Evolutionary conservation across 1,284 basidiomycete genomes (phyloP).

Genomic region (Rugosomyces carneus): DNA sequence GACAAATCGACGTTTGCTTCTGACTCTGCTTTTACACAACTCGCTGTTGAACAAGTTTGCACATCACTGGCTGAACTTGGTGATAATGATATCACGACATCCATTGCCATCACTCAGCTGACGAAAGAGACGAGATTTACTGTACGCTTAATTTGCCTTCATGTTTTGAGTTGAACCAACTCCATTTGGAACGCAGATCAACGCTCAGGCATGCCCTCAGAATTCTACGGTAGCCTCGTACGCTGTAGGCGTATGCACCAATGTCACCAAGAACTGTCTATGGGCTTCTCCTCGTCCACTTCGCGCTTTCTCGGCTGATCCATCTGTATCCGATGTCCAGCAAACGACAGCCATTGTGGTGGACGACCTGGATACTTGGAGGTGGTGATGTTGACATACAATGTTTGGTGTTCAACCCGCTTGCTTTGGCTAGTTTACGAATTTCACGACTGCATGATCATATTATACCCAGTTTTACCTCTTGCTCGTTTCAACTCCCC

Average conservation of each 20-base stretch:
- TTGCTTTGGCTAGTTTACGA: background rate
- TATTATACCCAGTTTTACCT: background rate
- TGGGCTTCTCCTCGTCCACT: constrained; percentile 11
- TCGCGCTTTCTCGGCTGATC: constrained; percentile 13
- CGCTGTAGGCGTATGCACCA: constrained; percentile 11
- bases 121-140: constrained; percentile 9
- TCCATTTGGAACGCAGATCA: constrained; percentile 4
- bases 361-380: constrained; percentile 15
- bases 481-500: background rate
- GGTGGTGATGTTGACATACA: constrained; percentile 9
- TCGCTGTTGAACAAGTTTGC: constrained; percentile 14
- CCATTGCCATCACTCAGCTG: constrained; percentile 1
- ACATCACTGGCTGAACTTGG: constrained; percentile 4
- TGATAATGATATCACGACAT: constrained; percentile 3
- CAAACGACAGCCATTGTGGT: constrained; percentile 13
- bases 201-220: constrained; percentile 8
- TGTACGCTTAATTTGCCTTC: constrained; percentile 5
- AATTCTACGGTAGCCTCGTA: constrained; percentile 11
- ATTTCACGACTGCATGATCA: background rate
- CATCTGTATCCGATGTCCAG: constrained; percentile 10
- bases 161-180: background rate
- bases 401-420: background rate
- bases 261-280: constrained; percentile 6
- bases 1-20: constrained; percentile 9
- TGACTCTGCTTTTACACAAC: constrained; percentile 2